These are phyloP conservation scores for Magnusiomyces clavatus DNA, from an alignment of 1,139 yeast species.

Conservation along the genomic window DNA sequence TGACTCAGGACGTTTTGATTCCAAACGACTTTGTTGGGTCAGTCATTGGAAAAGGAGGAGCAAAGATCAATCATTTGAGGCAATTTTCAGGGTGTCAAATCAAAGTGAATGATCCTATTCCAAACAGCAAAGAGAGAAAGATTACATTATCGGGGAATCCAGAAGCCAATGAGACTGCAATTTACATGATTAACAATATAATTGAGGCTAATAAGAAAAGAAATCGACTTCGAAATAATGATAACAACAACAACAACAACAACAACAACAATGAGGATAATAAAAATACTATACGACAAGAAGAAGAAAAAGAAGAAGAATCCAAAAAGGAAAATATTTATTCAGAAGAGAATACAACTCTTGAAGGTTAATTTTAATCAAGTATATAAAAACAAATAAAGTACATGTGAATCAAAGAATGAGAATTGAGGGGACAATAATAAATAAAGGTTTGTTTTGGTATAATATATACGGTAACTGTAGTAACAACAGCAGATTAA, in stretches of 20 bases:
- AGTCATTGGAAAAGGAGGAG: slow-evolving; percentile 82
- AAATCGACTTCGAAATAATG: slow-evolving; percentile 1
- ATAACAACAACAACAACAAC: slow-evolving; percentile 1
- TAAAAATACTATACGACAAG: background rate
- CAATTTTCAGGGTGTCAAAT: slow-evolving; percentile 72
- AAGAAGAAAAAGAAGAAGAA: background rate
- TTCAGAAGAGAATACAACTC: background rate
- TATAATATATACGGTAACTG: no score
- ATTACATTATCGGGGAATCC: slow-evolving; percentile 65
- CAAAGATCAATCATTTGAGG: slow-evolving; percentile 71
- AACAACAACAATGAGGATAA: background rate
- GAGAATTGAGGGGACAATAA: no score
- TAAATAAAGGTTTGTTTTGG: no score
- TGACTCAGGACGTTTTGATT: slow-evolving; percentile 62
- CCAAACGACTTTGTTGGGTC: slow-evolving; percentile 77
- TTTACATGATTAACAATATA: slow-evolving; percentile 67
- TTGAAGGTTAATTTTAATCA: background rate
- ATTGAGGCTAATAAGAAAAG: slow-evolving; percentile 50
- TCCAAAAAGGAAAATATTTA: background rate
- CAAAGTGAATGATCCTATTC: slow-evolving; percentile 49
- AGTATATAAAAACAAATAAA: background rate
- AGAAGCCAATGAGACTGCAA: slow-evolving; percentile 68
- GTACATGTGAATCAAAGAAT: no score
- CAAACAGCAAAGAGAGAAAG: slow-evolving; percentile 44
- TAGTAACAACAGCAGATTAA: no score